These are phyloP conservation scores for Peronosclerospora sorghi DNA, from an alignment of 352 stramenopile species.

Conservation along the genomic window DNA sequence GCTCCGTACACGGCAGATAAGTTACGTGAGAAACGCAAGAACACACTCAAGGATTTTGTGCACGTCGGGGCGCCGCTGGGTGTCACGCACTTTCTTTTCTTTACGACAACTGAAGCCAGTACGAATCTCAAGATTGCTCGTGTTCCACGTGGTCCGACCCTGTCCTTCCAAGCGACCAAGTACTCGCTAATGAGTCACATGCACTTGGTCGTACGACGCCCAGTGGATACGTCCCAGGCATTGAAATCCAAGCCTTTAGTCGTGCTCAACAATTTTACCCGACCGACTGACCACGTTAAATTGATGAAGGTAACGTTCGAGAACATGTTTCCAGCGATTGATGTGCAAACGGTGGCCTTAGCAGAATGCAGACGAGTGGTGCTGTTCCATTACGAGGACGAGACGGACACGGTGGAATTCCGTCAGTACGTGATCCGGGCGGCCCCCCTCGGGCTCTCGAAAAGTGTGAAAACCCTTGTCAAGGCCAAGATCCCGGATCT, in stretches of 20 bases:
- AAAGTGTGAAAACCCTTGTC: constrained; percentile 85
- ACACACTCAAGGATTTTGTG: constrained; percentile 89
- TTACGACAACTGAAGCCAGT: constrained; percentile 89
- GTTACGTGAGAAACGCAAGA: constrained; percentile 86
- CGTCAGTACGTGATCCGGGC: constrained; percentile 96
- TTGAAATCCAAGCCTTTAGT: constrained; percentile 90
- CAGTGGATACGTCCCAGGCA: constrained; percentile 80
- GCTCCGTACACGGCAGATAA: constrained; percentile 90
- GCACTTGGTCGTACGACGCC: constrained; percentile 84
- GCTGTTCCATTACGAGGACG: constrained; percentile 93
- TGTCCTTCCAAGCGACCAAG: constrained; percentile 87
- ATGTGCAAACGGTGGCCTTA: constrained; percentile 94
- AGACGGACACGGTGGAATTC: constrained; percentile 90
- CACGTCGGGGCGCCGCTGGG: constrained; percentile 85
- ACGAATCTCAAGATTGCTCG: constrained; percentile 93
- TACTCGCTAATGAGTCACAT: constrained; percentile 92
- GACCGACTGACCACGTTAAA: constrained; percentile 78
- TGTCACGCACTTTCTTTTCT: constrained; percentile 95
- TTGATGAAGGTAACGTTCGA: constrained; percentile 98
- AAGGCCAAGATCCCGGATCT: constrained; percentile 92
- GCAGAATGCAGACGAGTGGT: constrained; percentile 94
- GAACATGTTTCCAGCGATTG: constrained; percentile 98
- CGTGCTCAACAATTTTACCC: constrained; percentile 98
- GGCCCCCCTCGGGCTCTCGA: constrained; percentile 88
- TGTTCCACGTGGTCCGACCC: constrained; percentile 89